phyloP scores from a whole-genome alignment of 2,329 filamentous ascomycete genomes.

The Chrysoporthe deuterocubensis region DNA sequence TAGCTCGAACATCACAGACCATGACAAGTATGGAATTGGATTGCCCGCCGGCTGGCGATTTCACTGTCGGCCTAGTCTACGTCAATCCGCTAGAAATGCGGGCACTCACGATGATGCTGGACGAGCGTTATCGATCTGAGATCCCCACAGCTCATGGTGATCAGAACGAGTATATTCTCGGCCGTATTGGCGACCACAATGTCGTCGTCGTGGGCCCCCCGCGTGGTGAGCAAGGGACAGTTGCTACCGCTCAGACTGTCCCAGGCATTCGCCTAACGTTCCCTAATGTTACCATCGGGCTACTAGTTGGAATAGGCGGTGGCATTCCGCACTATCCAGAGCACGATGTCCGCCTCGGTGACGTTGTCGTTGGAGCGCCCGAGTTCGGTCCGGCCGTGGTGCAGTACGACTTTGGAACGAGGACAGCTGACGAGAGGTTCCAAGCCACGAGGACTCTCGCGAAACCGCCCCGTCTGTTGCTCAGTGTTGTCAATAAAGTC shows the following conservation, averaged over 20 bases:
- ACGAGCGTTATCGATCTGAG: too few species aligned
- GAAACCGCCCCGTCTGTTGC: too few species aligned
- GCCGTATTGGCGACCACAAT: slow-evolving; percentile 40
- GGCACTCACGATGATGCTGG: too few species aligned
- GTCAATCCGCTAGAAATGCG: too few species aligned
- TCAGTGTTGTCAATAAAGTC: too few species aligned
- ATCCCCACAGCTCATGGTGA: slow-evolving; percentile 20
- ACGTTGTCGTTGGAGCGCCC: slow-evolving; percentile 37
- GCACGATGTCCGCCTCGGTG: slow-evolving; percentile 42
- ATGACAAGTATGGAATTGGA: too few species aligned
- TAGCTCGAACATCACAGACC: too few species aligned
- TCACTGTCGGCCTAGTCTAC: too few species aligned
- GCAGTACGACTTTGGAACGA: slow-evolving; percentile 37
- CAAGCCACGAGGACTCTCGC: too few species aligned
- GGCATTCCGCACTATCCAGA: slow-evolving; percentile 32
- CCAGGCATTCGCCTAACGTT: slow-evolving; percentile 38
- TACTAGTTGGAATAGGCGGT: slow-evolving; percentile 42
- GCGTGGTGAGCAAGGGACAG: slow-evolving; percentile 35
- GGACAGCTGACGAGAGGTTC: too few species aligned
- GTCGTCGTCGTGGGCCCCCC: slow-evolving; percentile 39
- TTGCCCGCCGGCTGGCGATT: too few species aligned
- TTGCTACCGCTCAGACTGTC: slow-evolving; percentile 35
- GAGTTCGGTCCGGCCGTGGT: slow-evolving; percentile 31
- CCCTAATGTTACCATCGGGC: slow-evolving; percentile 36
- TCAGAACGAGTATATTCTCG: slow-evolving; percentile 40